Conservation (phyloP, 2,329 filamentous ascomycete species). For the Apiospora koreana region DNA sequence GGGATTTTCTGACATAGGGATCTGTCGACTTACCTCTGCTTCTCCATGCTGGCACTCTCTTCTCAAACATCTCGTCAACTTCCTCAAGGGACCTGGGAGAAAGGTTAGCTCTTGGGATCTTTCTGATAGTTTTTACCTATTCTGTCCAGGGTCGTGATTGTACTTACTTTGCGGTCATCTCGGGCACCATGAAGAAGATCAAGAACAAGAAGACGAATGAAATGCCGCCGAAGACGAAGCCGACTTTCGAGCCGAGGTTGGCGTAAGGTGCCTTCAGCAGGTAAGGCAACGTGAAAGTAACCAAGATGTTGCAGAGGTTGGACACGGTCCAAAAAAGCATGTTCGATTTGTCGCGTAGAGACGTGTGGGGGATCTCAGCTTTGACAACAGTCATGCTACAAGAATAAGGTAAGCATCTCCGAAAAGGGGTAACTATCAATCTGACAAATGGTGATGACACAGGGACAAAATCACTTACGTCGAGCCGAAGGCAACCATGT, state of each 20-base stretch:
- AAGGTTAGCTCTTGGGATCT: no score
- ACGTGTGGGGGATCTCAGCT: not conserved
- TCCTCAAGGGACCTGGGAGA: not conserved
- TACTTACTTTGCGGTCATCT: not conserved
- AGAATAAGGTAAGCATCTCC: not conserved
- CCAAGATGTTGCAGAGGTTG: not conserved
- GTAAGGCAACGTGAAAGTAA: not conserved
- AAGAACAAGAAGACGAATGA: not conserved
- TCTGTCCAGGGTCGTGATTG: no score
- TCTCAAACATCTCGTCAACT: not conserved
- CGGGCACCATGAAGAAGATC: not conserved
- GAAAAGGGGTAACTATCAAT: not conserved
- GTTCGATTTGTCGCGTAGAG: not conserved
- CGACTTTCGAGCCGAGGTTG: not conserved
- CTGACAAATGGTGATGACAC: not conserved
- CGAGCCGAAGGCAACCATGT: not conserved
- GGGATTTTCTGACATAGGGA: no score
- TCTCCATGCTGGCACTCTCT: not conserved
- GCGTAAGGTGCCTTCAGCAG: not conserved
- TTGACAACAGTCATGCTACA: not conserved
- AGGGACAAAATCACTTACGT: no score
- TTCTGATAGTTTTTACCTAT: no score
- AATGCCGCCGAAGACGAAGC: not conserved
- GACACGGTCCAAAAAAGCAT: not conserved
- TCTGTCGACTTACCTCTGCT: not conserved